Conservation (phyloP, 306 rosid genomes). For the Aeschynomene evenia region DNA sequence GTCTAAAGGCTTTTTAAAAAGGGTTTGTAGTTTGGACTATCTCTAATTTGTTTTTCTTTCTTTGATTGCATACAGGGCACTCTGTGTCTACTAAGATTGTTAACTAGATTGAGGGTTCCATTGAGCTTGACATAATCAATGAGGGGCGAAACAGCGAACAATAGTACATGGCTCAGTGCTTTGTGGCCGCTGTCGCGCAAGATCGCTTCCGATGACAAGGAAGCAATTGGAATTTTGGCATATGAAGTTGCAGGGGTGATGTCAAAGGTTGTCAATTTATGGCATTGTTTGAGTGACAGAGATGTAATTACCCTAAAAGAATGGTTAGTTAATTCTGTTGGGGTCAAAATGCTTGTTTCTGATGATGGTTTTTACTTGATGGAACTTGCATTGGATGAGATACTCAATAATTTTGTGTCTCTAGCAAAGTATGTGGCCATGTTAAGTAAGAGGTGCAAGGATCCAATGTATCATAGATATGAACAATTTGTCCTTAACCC, state of each 20-base stretch:
- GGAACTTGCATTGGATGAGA: slow-evolving; percentile 71
- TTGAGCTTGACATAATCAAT: slow-evolving; percentile 26
- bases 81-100: slow-evolving; percentile 4
- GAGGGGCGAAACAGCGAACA: slow-evolving; percentile 46
- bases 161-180: slow-evolving; percentile 44
- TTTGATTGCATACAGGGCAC: slow-evolving; percentile 36
- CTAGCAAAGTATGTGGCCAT: slow-evolving; percentile 61
- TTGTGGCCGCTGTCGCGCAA: slow-evolving; percentile 47
- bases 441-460: slow-evolving; percentile 62
- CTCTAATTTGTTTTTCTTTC: slow-evolving; percentile 18
- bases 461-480: slow-evolving; percentile 56
- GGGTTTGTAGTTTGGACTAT: slow-evolving; percentile 29
- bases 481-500: slow-evolving; percentile 63
- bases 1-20: background rate
- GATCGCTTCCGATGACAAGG: slow-evolving; percentile 44
- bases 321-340: slow-evolving; percentile 52
- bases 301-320: slow-evolving; percentile 50
- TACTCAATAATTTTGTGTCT: slow-evolving; percentile 48
- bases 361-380: slow-evolving; percentile 53
- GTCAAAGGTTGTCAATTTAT: slow-evolving; percentile 64
- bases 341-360: slow-evolving; percentile 63
- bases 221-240: slow-evolving; percentile 65
- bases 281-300: slow-evolving; percentile 61
- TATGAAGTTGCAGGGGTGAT: slow-evolving; percentile 74
- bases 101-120: background rate